Base-by-base conservation (phyloP, 805 yeast genomes). In the Wickerhamiella sergipiensis region DNA sequence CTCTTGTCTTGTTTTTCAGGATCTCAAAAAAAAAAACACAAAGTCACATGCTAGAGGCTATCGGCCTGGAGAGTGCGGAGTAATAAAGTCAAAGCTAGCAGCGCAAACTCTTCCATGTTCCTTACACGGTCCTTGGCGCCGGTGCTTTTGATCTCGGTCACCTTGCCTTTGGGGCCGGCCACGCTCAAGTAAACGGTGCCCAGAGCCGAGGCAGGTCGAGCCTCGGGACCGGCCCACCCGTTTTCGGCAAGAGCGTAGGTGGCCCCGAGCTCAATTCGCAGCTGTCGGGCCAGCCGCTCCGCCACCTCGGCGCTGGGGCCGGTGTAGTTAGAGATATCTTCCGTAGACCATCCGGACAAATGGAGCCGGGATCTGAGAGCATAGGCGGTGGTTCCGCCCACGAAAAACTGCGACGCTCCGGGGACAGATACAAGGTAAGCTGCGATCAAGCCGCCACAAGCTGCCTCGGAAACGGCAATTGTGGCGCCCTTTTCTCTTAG, bases 401-500 rank as follows among this genome's bases (percentile, higher is more conserved):
- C 83, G 59, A 82, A 86, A 67, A 83, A 87, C 53, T 73, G 68
- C 9, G 92, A 82, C 0, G 95, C 95, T 3, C 95, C 95, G 0
- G 94, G 89, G 3, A 84, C 79, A 1, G 90, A 77, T 6, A 87
- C 87, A 19, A 86, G 64, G 59, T 84, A 85, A 1, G 95, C 85
- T 3, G 92, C 81, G 7, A 86, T 68, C 15, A 86, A 71, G 0
- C 95, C 95, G 8, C 95, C 95, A 64, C 95, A 86, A 0, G 95
- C 94, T 59, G 64, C 50, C 15, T 86, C 95, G 6, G 89, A 80
- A 1, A 84, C 82, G 0, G 94, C 85, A 21, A 86, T 67, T 0
- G 95, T 83, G 62, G 81, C 80, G 13, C 72, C 65, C 24, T 79
- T 70, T 18, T 64, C 61, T 18, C 76, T 66, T 22, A 86, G 71